Evolutionary conservation across 176 grass and related monocot species (phyloP), one percentile per base, ranked within the genome.

Genomic region (Aegilops bicornis): DNA sequence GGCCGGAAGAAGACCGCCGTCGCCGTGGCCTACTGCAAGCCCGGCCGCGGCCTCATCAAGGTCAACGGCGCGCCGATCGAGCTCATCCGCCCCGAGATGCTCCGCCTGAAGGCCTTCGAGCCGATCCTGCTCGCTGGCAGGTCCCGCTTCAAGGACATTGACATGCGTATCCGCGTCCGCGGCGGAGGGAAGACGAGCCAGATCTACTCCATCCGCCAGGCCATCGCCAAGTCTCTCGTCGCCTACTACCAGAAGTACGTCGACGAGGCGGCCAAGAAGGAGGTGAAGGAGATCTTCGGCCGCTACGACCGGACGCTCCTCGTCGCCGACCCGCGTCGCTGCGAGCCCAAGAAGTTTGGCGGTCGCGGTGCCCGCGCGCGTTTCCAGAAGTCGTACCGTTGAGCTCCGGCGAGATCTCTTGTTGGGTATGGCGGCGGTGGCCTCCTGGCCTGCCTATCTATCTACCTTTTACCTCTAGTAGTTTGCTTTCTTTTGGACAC

Each of bases 1-100:
- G 94, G 94, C 1, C 87, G 94, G n/a, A 96, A 96, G 91, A 96
- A 96, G 84, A 96, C 91, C 6, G 94, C 94, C 23, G 94, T 96
- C 0, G 94, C 94, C 20, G 94, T 96, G 7, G 90, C 94, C 10
- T 91, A 93, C 87, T 91, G 89, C 79, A 96, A 96, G 85, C 89
- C 87, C 0, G 94, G 94, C 6, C 94, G 94, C 33, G 94, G 94
- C 17, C 82, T 96, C 25, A 93, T 96, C 84, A 96, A 96, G 91
- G 94, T 96, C 45, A 91, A 96, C 85, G 94, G 94, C 39, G 84
- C 32, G 25, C 94, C 94, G 3, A 96, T 96, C 73, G 94, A 96
- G 94, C 91, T 96, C 3, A 88, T 96, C 71, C 60, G 88, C 15
- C 94, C 94, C 24, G 94, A 96, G 91, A 89, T 89, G 78, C 94